Base-by-base conservation (phyloP, 768 basidiomycete species). In the Galerina sulciceps region DNA sequence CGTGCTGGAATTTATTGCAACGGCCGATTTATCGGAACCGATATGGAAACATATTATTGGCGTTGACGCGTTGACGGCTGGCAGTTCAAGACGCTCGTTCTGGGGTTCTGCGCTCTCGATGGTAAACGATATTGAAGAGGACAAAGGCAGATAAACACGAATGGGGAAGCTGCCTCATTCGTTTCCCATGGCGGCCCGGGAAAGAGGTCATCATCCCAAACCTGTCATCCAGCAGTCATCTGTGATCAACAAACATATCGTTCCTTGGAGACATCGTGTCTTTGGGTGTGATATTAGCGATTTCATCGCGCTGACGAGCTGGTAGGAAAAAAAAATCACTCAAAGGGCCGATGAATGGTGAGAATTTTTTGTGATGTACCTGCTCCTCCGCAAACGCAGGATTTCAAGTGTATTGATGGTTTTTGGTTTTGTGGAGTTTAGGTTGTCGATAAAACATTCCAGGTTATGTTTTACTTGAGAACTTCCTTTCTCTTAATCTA, bases 331-430 rank as follows among this genome's bases (percentile, higher is more conserved):
- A 35, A 48, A 34, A 23, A 50, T 31, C 3, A 8, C 10, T 36
- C 13, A 35, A 42, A 58, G 57, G 57, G 57, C 11, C 45, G 57
- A 58, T 45, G 42, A 44, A 2, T 10, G 36, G 57, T 58, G 57
- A 58, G 56, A 57, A 37, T 23, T 35, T 51, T 38, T 58, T 13
- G 35, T n/a, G 57, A 52, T 22, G 43, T n/a, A 6, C 9, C 44
- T 20, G 18, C 23, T 45, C 9, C 6, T 20, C 2, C 11, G 18
- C 18, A 51, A 20, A n/a, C 26, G 14, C 37, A 37, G 49, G 49
- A 51, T 51, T 51, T n/a, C 49, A 51, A 20, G 15, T 31, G 26
- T 5, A 23, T 26, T 17, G 49, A 20, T 51, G 26, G 40, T 37
- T 40, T 22, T 38, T 51, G 49, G 49, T 23, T 36, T 23, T 22